Percentiles rank a stretch among this genome's conserved stretches.
phyloP scores from a whole-genome alignment of 2,329 filamentous ascomycete species.

The Cladosporium sp. region DNA sequence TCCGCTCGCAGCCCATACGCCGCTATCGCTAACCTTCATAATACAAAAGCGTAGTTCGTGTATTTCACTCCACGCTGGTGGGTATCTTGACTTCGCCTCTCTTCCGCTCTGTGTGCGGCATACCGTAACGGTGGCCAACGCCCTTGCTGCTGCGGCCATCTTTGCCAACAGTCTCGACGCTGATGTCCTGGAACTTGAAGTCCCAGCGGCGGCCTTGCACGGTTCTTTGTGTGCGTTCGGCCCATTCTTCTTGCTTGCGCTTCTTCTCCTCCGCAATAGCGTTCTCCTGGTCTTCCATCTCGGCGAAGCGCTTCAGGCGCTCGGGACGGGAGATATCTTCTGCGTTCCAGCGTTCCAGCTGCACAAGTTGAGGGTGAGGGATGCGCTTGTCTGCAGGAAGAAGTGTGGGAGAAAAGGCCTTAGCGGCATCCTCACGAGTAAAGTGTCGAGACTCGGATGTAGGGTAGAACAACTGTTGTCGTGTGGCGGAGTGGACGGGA shows the following conservation, averaged over 20 bases:
- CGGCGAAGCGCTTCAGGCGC: conserved; percentile 34
- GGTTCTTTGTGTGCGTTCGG: conserved; percentile 39
- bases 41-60: conserved; percentile 1
- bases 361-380: conserved; percentile 57
- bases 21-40: conserved; percentile 9
- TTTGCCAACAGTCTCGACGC: conserved; percentile 50
- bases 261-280: conserved; percentile 36
- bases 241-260: conserved; percentile 41
- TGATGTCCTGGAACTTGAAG: conserved; percentile 58
- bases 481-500: conserved; percentile 52
- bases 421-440: conserved; percentile 61
- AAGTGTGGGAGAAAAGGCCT: conserved; percentile 56
- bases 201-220: conserved; percentile 53
- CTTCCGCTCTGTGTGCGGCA: conserved; percentile 60
- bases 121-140: conserved; percentile 58
- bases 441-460: conserved; percentile 61
- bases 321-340: conserved; percentile 34
- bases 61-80: conserved; percentile 47
- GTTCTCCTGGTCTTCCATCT: conserved; percentile 26
- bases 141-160: conserved; percentile 52
- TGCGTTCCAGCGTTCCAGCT: conserved; percentile 43
- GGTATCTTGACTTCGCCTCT: conserved; percentile 62
- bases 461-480: conserved; percentile 58
- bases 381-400: conserved; percentile 61
- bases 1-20: neutral